Base-by-base conservation (phyloP, 139 green algal genomes). In the Auxenochlorella pyrenoidosa region DNA sequence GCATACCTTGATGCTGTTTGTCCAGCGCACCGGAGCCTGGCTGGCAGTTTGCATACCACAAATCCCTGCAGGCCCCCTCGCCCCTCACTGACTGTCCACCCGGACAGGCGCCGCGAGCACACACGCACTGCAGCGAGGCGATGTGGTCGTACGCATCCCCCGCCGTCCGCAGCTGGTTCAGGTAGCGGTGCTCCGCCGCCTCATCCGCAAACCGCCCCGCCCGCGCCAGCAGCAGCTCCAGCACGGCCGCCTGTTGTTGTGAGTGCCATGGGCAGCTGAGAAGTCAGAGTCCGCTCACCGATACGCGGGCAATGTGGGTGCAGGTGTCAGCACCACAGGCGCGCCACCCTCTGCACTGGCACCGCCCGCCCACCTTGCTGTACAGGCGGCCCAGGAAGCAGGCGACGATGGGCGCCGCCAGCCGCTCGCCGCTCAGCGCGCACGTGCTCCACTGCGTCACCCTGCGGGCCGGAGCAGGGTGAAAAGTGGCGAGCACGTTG, bases 321-420 rank as follows among this genome's bases (percentile, higher is more conserved):
- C n/a, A n/a, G n/a, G 63, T 13, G 63, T 12, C 26, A 68, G 24
- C 24, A 68, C 8, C 22, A 3, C 8, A 8, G 26, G 16, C 26
- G 13, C 32, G 66, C 66, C 66, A 21, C 32, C 66, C 70, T 63
- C 15, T 63, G 54, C 12, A 12, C 15, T 63, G 12, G 24, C 34
- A 47, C n/a, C 70, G 8, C 24, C 34, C 70, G 5, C 34, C 70
- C 34, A 44, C 70, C 34, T 89, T 91, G 84, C 92, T 94, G 79
- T 90, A 92, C 36, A 95, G 89, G 24, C 84, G 79, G 2, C 92
- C 92, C 47, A 95, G 84, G 28, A 81, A 85, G 83, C 93, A 91
- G 13, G 88, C 86, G 5, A 93, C 90, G 2, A 93, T 41, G 18
- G 91, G 91, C 12, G 79, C 24, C 3, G 34, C 18, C 32, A 95